These are phyloP conservation scores for Otatea glauca DNA, from an alignment of 176 grass and related monocot genomes.

Conservation along the genomic window DNA sequence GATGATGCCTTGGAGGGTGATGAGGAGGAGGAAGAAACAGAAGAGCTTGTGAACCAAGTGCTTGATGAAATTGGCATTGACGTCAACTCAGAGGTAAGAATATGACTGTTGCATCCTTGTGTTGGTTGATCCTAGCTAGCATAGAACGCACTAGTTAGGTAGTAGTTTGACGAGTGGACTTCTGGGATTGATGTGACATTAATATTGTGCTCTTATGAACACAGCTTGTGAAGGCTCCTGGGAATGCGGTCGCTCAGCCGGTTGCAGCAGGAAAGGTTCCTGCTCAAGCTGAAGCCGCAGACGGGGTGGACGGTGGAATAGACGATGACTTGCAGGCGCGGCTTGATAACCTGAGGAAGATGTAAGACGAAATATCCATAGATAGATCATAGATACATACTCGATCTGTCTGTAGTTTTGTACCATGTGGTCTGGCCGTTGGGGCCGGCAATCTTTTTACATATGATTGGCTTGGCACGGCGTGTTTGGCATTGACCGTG, in stretches of 20 bases:
- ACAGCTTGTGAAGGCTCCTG: slow-evolving; percentile 71
- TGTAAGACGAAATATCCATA: slow-evolving; percentile 51
- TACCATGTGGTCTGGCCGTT: slow-evolving; percentile 1
- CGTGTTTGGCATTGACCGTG: slow-evolving; percentile 11
- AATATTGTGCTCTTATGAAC: neutral
- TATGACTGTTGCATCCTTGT: neutral
- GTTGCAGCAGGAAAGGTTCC: slow-evolving; percentile 47
- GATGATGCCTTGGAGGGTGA: slow-evolving; percentile 81
- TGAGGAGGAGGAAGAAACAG: slow-evolving; percentile 83
- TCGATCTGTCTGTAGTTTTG: slow-evolving; percentile 37
- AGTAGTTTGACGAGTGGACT: neutral
- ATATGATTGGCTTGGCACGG: neutral
- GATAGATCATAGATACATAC: neutral
- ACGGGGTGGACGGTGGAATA: slow-evolving; percentile 56
- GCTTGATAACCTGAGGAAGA: slow-evolving; percentile 81
- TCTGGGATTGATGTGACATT: neutral
- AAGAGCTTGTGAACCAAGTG: slow-evolving; percentile 79
- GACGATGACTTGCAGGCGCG: slow-evolving; percentile 70
- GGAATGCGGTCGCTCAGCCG: slow-evolving; percentile 49
- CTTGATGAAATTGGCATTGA: slow-evolving; percentile 85
- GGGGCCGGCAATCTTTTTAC: neutral
- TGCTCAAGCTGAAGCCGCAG: slow-evolving; percentile 69
- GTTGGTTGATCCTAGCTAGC: too few species aligned
- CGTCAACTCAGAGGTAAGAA: slow-evolving; percentile 71
- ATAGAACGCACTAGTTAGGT: too few species aligned